Base-by-base conservation (phyloP, 1,284 basidiomycete species). In the Pseudozyma hubeiensis region DNA sequence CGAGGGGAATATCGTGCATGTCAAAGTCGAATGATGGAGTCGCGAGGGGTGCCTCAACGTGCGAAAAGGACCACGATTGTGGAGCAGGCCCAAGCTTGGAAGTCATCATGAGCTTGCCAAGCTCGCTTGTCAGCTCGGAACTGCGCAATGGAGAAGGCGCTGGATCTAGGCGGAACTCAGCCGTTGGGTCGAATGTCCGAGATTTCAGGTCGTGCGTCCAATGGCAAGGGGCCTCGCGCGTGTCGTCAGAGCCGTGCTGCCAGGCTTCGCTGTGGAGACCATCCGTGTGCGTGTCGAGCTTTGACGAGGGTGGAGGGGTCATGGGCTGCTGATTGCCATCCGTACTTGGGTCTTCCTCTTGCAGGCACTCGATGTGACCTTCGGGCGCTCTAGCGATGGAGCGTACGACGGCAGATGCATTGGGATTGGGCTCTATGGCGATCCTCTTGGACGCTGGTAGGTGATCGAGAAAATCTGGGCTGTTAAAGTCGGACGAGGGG, bases 381-480 rank as follows among this genome's bases (percentile, higher is more conserved):
- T 73, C 65, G 17, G 77, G 77, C 6, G 78, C 52, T 45, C 43
- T 46, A 0, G 78, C 80, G 7, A 75, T 47, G 19, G 64, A 41
- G 5, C 61, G 43, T 10, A 62, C 63, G 7, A 80, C 33, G 24
- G 69, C 63, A 5, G 57, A 49, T 2, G 81, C 44, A 37, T 66
- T 66, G 3, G 64, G 64, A 35, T 60, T 66, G 16, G 69, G 61
- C 11, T 73, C 60, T 10, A 73, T 30, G 8, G 46, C 34, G 17
- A 73, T 19, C 34, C 70, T 29, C 8, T 66, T 65, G 11, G 69
- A 66, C 5, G 53, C 33, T 11, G 59, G 54, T 1, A 67, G 41
- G 0, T 53, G 41, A 10, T 54, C 37, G 31, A 35, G 6, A 17
- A 11, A 13, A 35, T 29, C n/a, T 19, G 9, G 31, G 4, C 24